Base-by-base conservation (phyloP, 768 basidiomycete genomes). In the Paxillus rubicundulus region DNA sequence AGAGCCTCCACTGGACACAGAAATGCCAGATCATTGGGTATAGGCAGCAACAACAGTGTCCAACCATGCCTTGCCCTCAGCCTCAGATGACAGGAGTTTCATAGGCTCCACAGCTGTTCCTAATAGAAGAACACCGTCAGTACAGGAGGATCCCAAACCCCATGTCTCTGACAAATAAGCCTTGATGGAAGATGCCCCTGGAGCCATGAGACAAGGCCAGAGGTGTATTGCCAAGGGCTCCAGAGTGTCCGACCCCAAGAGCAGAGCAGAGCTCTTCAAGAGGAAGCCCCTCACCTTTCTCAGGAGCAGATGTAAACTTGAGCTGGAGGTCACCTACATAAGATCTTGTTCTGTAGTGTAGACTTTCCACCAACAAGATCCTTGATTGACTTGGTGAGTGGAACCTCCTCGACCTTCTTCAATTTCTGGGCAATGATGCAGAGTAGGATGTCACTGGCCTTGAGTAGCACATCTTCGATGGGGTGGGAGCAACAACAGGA, bases 281-380 rank as follows among this genome's bases (percentile, higher is more conserved):
- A 33, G 97, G 88, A 38, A 99, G 81, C 63, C 98, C 97, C 70
- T 99, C 97, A 9, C 91, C 94, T 76, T 98, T 99, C 76, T 99
- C 97, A 0, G 97, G 97, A 1, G 96, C 92, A 8, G 92, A 90
- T 4, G 85, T 63, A 69, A 99, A 99, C 69, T 99, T 96, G 62
- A 92, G 83, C 65, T 97, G 94, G 36, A 99, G 79, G 66, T 98
- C 97, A 43, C 97, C 96, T 40, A 99, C n/a, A n/a, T n/a, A n/a
- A 76, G 56, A 99, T 98, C 70, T 99, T 97, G 69, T 99, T 99
- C 73, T 98, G 97, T 53, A 99, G 77, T 0, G 97, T 99, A 16
- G 96, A 98, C 73, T 99, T 99, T 59, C 97, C 97, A 28, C 93
- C 93, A 42, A 97, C 95, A 50, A 99, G 87, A 63, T 99, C 97